These are phyloP conservation scores for Taphrina sp. DNA, from an alignment of 1,139 yeast genomes.

Conservation along the genomic window DNA sequence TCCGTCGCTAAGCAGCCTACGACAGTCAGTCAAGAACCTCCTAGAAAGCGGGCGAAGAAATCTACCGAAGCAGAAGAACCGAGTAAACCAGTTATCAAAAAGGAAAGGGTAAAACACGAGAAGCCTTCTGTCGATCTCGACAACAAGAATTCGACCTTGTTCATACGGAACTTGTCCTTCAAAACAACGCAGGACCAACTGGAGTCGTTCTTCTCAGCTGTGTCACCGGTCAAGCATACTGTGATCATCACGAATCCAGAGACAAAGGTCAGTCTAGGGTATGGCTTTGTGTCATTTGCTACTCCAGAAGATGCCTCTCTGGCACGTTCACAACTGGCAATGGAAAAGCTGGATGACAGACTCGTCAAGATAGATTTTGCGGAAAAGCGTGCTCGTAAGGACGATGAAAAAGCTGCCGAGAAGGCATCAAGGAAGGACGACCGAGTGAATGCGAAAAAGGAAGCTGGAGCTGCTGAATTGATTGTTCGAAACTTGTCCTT, in stretches of 20 bases:
- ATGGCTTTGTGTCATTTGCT: slow-evolving; percentile 91
- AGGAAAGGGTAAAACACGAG: slow-evolving; percentile 1
- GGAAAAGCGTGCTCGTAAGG: slow-evolving; percentile 81
- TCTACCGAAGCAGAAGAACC: neutral
- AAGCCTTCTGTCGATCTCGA: slow-evolving; percentile 16
- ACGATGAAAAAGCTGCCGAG: slow-evolving; percentile 40
- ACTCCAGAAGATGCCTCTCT: slow-evolving; percentile 77
- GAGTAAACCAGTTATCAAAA: no score
- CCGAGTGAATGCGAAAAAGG: slow-evolving; percentile 38
- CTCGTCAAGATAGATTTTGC: slow-evolving; percentile 80
- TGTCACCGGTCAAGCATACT: slow-evolving; percentile 94
- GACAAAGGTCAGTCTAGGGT: slow-evolving; percentile 73
- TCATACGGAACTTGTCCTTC: slow-evolving; percentile 80
- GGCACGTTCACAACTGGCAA: slow-evolving; percentile 70
- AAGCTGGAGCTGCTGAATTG: slow-evolving; percentile 44
- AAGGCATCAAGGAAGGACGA: slow-evolving; percentile 39
- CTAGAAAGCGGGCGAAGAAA: slow-evolving; percentile 1
- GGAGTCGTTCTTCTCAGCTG: slow-evolving; percentile 74
- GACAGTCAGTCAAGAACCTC: slow-evolving; percentile 4
- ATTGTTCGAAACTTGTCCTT: slow-evolving; percentile 92
- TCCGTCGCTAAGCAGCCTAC: neutral
- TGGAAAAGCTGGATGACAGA: slow-evolving; percentile 63
- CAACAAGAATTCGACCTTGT: slow-evolving; percentile 47
- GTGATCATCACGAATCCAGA: slow-evolving; percentile 80
- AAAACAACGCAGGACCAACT: slow-evolving; percentile 79